Percentiles rank a stretch among this genome's conserved stretches.
Conservation (phyloP, 140 eudicot genomes). For the Ambrosia hybrid region DNA sequence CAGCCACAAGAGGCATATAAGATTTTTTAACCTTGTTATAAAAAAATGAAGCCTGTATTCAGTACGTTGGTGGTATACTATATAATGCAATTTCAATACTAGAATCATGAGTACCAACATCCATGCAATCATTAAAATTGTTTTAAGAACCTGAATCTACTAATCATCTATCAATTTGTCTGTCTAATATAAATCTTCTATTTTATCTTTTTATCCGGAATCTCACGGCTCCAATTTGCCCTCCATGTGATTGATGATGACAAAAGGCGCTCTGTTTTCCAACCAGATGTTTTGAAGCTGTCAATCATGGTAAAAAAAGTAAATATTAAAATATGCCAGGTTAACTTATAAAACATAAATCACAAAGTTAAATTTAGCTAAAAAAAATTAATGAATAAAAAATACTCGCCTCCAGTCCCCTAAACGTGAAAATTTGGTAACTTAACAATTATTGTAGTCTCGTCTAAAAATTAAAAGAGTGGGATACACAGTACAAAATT, state of each 20-base stretch:
- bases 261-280: constrained; percentile 89
- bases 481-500: too few relatives aligned
- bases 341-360: too few relatives aligned
- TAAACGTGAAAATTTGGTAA: too few relatives aligned
- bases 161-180: neutral
- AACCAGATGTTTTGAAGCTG: constrained; percentile 87
- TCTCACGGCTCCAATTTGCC: constrained; percentile 61
- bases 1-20: neutral
- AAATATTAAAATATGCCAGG: neutral
- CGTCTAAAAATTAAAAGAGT: too few relatives aligned
- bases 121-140: constrained; percentile 20
- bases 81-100: constrained; percentile 4
- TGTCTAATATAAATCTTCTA: constrained; percentile 22
- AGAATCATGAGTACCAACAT: neutral
- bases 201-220: constrained; percentile 49
- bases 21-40: neutral
- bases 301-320: constrained; percentile 17
- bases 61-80: neutral
- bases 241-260: constrained; percentile 86
- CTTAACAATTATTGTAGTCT: too few relatives aligned
- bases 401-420: too few relatives aligned
- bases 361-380: too few relatives aligned
- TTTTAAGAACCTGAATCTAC: constrained; percentile 7
- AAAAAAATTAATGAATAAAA: too few relatives aligned
- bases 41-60: neutral